Evolutionary conservation across 139 green algal genomes (phyloP).

Genomic region (Parachlorella kessleri): DNA sequence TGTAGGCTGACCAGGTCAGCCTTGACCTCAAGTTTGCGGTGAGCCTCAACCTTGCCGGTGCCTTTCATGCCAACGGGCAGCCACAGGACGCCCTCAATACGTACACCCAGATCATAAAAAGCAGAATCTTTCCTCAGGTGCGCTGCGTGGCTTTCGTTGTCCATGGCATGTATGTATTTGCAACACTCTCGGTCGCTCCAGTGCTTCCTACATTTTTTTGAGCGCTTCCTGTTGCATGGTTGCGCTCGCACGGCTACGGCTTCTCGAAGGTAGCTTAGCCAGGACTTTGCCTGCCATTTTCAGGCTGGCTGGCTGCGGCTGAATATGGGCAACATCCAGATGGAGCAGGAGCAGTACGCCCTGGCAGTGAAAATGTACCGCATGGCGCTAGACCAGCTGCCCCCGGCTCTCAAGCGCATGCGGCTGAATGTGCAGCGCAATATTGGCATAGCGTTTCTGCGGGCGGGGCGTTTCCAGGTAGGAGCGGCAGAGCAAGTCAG

Average conservation of each 20-base stretch:
- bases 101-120: conserved; percentile 74
- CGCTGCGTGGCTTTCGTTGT: too few relatives aligned
- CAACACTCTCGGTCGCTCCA: neutral
- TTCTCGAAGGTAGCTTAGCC: too few relatives aligned
- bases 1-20: conserved; percentile 79
- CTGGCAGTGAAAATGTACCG: conserved; percentile 82
- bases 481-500: too few relatives aligned
- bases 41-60: conserved; percentile 65
- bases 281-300: too few relatives aligned
- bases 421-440: conserved; percentile 82
- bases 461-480: conserved; percentile 82
- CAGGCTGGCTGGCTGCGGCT: conserved; percentile 70
- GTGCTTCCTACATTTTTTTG: neutral
- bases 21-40: conserved; percentile 76
- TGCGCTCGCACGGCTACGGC: too few relatives aligned
- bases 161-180: too few relatives aligned
- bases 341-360: conserved; percentile 65
- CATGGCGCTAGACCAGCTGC: conserved; percentile 87
- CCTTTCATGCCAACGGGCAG: conserved; percentile 65
- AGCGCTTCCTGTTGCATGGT: too few relatives aligned
- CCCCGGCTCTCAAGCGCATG: conserved; percentile 46
- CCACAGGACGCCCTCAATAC: conserved; percentile 73
- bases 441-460: conserved; percentile 81
- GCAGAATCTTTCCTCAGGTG: conserved; percentile 60
- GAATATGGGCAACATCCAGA: conserved; percentile 92